Conservation (phyloP, 768 basidiomycete species). For the Hortiboletus flavorubellus region DNA sequence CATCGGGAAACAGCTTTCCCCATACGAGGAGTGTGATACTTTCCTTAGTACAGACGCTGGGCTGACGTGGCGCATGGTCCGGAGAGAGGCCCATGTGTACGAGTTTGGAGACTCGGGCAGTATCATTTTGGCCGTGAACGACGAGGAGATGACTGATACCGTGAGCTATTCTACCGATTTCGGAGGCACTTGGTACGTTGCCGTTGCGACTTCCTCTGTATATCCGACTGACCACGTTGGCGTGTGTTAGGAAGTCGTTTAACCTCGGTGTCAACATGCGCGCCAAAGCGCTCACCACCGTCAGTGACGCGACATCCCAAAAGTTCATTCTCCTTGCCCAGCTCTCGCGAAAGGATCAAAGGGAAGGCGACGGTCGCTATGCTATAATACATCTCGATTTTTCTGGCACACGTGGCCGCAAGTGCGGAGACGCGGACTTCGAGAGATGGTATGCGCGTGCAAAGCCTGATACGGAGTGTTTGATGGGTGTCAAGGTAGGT, state of each 20-base stretch:
- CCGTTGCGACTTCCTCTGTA: background rate
- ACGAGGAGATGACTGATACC: slow-evolving; percentile 70
- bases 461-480: slow-evolving; percentile 61
- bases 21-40: slow-evolving; percentile 88
- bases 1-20: slow-evolving; percentile 60
- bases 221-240: background rate
- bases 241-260: slow-evolving; percentile 56
- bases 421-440: slow-evolving; percentile 72
- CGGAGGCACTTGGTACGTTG: slow-evolving; percentile 77
- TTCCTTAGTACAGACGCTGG: slow-evolving; percentile 93
- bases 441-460: slow-evolving; percentile 86
- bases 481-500: slow-evolving; percentile 91
- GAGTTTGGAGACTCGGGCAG: slow-evolving; percentile 93
- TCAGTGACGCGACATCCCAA: slow-evolving; percentile 94
- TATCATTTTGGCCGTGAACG: slow-evolving; percentile 77
- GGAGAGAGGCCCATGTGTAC: slow-evolving; percentile 80
- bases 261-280: slow-evolving; percentile 68
- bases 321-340: slow-evolving; percentile 91
- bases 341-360: slow-evolving; percentile 58
- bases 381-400: slow-evolving; percentile 86
- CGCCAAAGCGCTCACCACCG: slow-evolving; percentile 75
- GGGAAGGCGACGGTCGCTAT: slow-evolving; percentile 51
- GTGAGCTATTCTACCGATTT: slow-evolving; percentile 80
- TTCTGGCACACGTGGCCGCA: slow-evolving; percentile 54
- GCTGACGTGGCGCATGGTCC: slow-evolving; percentile 77